Percentiles rank a stretch among this genome's conserved stretches.
Evolutionary conservation across 306 rosid genomes (phyloP).

Genomic region (Ceratonia siliqua): DNA sequence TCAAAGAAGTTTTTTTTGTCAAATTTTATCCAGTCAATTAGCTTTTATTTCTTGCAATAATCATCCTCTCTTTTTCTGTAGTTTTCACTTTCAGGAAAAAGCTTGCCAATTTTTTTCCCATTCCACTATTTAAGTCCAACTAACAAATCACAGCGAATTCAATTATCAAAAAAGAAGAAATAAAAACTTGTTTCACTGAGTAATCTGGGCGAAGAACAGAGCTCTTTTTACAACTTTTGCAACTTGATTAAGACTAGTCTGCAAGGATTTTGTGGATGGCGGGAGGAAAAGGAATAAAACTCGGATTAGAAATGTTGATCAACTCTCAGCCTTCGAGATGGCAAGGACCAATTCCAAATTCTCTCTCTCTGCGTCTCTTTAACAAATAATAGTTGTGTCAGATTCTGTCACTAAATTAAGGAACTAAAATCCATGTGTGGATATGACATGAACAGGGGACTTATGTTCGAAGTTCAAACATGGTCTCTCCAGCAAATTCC

Average conservation of each 20-base stretch:
- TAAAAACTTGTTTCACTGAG: neutral
- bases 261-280: neutral
- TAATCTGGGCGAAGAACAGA: neutral
- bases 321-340: neutral
- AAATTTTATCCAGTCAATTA: neutral
- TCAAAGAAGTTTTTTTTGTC: constrained; percentile 11
- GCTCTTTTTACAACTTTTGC: neutral
- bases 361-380: constrained; percentile 5
- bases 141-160: neutral
- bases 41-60: constrained; percentile 19
- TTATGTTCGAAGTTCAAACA: neutral
- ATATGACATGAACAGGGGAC: neutral
- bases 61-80: constrained; percentile 34
- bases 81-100: constrained; percentile 41
- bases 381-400: constrained; percentile 28
- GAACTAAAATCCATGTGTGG: constrained; percentile 36
- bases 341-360: neutral
- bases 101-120: constrained; percentile 33
- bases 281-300: neutral
- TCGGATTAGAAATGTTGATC: neutral
- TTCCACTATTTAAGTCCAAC: constrained; percentile 15
- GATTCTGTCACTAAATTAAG: constrained; percentile 38
- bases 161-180: neutral
- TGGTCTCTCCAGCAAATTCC: neutral
- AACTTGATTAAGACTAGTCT: constrained; percentile 17